A percentile compares a stretch with the other conserved stretches of the same genome.
These are phyloP conservation scores for Veloboletus limbatus DNA, from an alignment of 1,284 basidiomycete genomes.

Conservation along the genomic window DNA sequence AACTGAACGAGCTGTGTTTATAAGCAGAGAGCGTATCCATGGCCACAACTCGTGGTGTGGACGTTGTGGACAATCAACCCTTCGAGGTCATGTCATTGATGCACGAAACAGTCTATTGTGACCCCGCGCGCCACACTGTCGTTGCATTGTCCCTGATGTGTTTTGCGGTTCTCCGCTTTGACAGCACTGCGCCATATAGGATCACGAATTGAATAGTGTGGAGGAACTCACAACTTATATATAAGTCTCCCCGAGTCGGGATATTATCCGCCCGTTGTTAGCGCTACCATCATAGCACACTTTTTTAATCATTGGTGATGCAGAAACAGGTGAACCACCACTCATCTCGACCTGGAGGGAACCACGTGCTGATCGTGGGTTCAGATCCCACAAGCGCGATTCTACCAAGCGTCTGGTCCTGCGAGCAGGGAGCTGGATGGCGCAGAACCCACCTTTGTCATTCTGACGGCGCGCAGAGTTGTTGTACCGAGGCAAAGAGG, in stretches of 20 bases:
- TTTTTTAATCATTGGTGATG: conserved; percentile 28
- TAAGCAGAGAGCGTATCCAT: conserved; percentile 24
- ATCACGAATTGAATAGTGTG: conserved; percentile 7
- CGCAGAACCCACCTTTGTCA: conserved; percentile 21
- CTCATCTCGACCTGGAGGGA: conserved; percentile 18
- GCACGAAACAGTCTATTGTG: conserved; percentile 16
- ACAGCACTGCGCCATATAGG: conserved; percentile 7
- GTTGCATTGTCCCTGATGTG: conserved; percentile 20
- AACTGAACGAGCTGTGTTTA: conserved; percentile 27
- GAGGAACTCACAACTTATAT: conserved; percentile 12
- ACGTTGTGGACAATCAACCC: conserved; percentile 17
- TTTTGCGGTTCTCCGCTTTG: conserved; percentile 18
- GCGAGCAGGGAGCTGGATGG: conserved; percentile 4
- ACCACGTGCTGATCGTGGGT: conserved; percentile 25
- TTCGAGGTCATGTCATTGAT: conserved; percentile 22
- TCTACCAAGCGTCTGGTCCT: conserved; percentile 7
- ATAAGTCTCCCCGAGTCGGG: conserved; percentile 11
- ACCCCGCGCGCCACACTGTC: conserved; percentile 7
- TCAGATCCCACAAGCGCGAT: conserved; percentile 16
- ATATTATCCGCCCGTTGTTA: conserved; percentile 14
- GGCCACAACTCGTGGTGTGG: conserved; percentile 25
- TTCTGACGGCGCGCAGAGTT: conserved; percentile 26
- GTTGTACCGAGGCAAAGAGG: conserved; percentile 20
- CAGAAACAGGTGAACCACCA: conserved; percentile 18
- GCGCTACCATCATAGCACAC: conserved; percentile 19